These are phyloP conservation scores for Liquidambar formosana DNA, from an alignment of 164 flowering plant species.

Conservation along the genomic window DNA sequence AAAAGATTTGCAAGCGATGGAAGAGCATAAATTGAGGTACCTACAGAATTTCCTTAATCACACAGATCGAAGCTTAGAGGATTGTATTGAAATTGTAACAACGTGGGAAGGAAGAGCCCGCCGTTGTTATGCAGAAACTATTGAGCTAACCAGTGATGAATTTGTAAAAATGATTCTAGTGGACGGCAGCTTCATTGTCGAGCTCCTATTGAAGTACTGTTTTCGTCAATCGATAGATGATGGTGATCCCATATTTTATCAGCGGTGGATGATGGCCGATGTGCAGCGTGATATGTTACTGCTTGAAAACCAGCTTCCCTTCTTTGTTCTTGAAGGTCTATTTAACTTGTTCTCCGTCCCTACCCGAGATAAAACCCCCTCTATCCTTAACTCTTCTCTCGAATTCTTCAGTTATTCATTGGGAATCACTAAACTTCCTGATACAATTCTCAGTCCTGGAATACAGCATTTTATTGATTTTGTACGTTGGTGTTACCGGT, in stretches of 20 bases:
- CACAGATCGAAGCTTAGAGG: neutral
- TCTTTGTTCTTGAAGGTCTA: slow-evolving; percentile 13
- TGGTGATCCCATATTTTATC: neutral
- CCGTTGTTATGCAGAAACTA: too few relatives aligned
- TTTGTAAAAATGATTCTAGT: too few relatives aligned
- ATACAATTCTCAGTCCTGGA: too few relatives aligned
- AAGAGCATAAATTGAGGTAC: slow-evolving; percentile 19
- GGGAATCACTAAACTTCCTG: too few relatives aligned
- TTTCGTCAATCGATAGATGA: neutral
- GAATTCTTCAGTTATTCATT: too few relatives aligned
- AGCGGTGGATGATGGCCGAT: slow-evolving; percentile 6
- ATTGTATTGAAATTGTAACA: neutral
- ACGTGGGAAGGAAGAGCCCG: slow-evolving; percentile 9
- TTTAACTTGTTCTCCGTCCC: neutral
- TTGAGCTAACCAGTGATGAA: too few relatives aligned
- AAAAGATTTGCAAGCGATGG: slow-evolving; percentile 11
- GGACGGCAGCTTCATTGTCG: too few relatives aligned
- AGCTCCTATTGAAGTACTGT: neutral
- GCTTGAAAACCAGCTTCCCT: slow-evolving; percentile 32
- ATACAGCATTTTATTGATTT: too few relatives aligned
- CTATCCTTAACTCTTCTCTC: neutral
- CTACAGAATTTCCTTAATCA: neutral
- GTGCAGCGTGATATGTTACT: slow-evolving; percentile 14
- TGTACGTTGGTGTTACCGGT: too few relatives aligned
- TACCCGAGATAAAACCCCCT: neutral